Percentiles rank a stretch among this genome's conserved stretches.
These are phyloP conservation scores for Cyclotella atomus DNA, from an alignment of 108 stramenopile genomes.

Conservation along the genomic window DNA sequence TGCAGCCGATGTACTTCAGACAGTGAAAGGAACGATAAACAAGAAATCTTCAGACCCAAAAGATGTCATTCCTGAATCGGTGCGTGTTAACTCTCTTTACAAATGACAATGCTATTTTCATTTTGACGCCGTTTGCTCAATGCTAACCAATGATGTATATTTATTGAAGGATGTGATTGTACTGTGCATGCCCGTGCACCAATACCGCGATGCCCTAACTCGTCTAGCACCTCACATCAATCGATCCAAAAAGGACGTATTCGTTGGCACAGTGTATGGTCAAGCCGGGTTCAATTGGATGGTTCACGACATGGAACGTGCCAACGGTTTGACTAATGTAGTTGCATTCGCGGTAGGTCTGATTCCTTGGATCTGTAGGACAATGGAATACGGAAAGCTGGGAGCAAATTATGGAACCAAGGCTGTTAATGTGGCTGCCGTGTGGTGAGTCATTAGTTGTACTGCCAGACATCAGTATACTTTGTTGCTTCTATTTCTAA, in stretches of 20 bases:
- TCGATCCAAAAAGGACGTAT: slow-evolving; percentile 46
- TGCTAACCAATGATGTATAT: too few relatives aligned
- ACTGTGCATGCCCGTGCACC: slow-evolving; percentile 57
- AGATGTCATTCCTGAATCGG: slow-evolving; percentile 56
- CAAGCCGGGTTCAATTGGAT: slow-evolving; percentile 67
- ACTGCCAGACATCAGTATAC: neutral
- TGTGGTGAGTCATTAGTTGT: slow-evolving; percentile 17
- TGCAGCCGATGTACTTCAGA: slow-evolving; percentile 27
- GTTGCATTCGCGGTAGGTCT: slow-evolving; percentile 51
- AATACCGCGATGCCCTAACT: slow-evolving; percentile 47
- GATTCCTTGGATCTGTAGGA: slow-evolving; percentile 63
- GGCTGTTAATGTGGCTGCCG: slow-evolving; percentile 44
- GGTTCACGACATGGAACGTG: slow-evolving; percentile 54
- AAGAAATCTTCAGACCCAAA: slow-evolving; percentile 44
- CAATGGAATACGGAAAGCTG: slow-evolving; percentile 38
- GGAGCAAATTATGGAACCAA: slow-evolving; percentile 52
- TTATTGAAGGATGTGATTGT: slow-evolving; percentile 49
- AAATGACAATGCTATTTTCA: neutral
- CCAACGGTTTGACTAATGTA: slow-evolving; percentile 32
- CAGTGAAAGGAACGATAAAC: slow-evolving; percentile 31
- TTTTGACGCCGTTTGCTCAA: too few relatives aligned
- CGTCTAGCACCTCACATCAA: slow-evolving; percentile 53
- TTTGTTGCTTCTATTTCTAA: neutral
- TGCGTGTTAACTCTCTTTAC: neutral
- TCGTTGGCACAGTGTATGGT: slow-evolving; percentile 57